Conservation (phyloP, 176 grass and related monocot genomes). For the Paspalum notatum region DNA sequence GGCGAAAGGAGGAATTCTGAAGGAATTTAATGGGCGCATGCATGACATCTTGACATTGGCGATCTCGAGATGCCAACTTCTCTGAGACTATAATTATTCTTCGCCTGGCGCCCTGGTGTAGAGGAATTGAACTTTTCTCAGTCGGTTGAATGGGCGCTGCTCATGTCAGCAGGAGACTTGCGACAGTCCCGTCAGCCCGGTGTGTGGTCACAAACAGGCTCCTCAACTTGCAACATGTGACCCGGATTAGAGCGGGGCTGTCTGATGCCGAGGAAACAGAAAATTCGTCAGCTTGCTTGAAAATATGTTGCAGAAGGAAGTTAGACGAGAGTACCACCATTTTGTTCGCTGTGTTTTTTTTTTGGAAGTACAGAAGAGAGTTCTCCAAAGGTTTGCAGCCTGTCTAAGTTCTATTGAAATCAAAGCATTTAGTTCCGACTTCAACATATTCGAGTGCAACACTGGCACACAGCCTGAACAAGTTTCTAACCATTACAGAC, state of each 20-base stretch:
- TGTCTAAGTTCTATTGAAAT: neutral
- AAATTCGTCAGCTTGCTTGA: constrained; percentile 22
- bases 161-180: constrained; percentile 46
- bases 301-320: neutral
- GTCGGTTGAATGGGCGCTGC: constrained; percentile 35
- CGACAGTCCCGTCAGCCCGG: neutral
- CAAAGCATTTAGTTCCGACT: no score
- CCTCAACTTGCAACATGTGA: constrained; percentile 34
- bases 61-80: constrained; percentile 56
- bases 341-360: neutral
- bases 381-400: neutral
- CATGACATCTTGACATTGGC: constrained; percentile 47
- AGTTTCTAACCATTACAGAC: no score
- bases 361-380: neutral
- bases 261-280: constrained; percentile 28
- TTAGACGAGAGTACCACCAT: neutral
- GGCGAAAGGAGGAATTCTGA: constrained; percentile 17
- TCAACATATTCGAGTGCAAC: no score
- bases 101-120: neutral
- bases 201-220: constrained; percentile 26
- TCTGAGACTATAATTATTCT: constrained; percentile 11
- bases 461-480: no score
- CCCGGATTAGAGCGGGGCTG: neutral
- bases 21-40: constrained; percentile 37
- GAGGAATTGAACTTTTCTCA: constrained; percentile 30